Evolutionary conservation across 306 rosid species (phyloP).

Genomic region (Quercus dentata): DNA sequence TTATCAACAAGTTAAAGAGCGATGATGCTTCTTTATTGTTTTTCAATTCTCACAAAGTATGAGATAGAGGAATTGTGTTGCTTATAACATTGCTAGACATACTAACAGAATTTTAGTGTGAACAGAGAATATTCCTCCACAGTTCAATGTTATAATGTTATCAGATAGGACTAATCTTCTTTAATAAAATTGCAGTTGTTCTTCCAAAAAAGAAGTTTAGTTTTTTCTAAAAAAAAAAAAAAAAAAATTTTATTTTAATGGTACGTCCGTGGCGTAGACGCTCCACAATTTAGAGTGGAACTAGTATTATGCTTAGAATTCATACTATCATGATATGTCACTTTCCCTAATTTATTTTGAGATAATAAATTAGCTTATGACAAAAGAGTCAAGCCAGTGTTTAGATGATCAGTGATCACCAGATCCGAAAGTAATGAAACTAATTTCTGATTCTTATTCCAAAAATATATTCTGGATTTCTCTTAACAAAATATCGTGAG

Average conservation of each 20-base stretch:
- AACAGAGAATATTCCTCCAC: fast-evolving
- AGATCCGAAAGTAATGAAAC: constrained; percentile 11
- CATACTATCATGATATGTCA: constrained; percentile 6
- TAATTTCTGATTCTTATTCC: not conserved
- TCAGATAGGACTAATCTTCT: too few species aligned
- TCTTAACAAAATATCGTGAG: not conserved
- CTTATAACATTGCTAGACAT: too few species aligned
- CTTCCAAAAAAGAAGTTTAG: too few species aligned
- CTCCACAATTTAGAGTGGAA: not conserved
- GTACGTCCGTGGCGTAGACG: constrained; percentile 1
- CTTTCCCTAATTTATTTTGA: not conserved
- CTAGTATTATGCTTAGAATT: not conserved
- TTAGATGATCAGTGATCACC: not conserved
- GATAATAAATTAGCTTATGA: not conserved
- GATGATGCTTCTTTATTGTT: too few species aligned
- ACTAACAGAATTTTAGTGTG: fast-evolving
- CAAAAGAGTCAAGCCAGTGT: constrained; percentile 20
- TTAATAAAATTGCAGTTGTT: too few species aligned
- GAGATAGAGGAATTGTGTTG: too few species aligned
- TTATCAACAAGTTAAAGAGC: too few species aligned
- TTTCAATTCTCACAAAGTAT: too few species aligned
- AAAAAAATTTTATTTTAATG: too few species aligned
- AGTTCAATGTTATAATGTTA: too few species aligned
- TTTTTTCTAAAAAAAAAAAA: not conserved
- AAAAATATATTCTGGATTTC: too few species aligned